Base-by-base conservation (phyloP, 73 alveolate species). In the Halteria grandinella region DNA sequence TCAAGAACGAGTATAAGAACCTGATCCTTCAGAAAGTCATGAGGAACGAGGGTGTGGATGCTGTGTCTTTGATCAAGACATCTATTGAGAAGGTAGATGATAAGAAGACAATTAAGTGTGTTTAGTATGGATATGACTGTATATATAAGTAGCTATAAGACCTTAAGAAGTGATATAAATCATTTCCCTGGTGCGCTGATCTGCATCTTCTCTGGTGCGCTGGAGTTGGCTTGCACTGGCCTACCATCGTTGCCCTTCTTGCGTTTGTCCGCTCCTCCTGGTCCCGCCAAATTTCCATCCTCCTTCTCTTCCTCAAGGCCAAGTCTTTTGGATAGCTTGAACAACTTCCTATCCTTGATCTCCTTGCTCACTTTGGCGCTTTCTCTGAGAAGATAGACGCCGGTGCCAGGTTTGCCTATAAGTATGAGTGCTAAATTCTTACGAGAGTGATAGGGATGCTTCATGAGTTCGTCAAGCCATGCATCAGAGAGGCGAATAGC, bases 361-460 rank as follows among this genome's bases (percentile, higher is more conserved):
- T 53, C 69, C 29, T 25, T 53, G 12, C 21, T 20, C 4, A 6
- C 69, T 53, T 53, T 49, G 10, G 29, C 23, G 10, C 25, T 8
- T 31, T 49, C 62, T n/a, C 20, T 49, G 36, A 49, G 15, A 10
- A 49, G 20, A n/a, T n/a, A 49, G 15, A 49, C 20, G 15, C 29
- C 62, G 8, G 62, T 49, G 15, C 62, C 62, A 49, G 62, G 29
- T n/a, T 49, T 49, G 11, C 20, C 62, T 49, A n/a, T 10, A 49
- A 49, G 25, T 23, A n/a, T 49, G n/a, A 49, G 15, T 11, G 20
- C 8, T 7, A 49, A 10, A n/a, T n/a, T 49, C 23, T 49, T 49
- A 49, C 62, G 15, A n/a, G 62, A 49, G 20, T n/a, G 15, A 49
- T 49, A 49, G 15, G 62, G 62, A 49, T 49, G 62, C 23, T 49